These are phyloP conservation scores for Phytophthora palmivora DNA, from an alignment of 352 stramenopile genomes.

Conservation along the genomic window DNA sequence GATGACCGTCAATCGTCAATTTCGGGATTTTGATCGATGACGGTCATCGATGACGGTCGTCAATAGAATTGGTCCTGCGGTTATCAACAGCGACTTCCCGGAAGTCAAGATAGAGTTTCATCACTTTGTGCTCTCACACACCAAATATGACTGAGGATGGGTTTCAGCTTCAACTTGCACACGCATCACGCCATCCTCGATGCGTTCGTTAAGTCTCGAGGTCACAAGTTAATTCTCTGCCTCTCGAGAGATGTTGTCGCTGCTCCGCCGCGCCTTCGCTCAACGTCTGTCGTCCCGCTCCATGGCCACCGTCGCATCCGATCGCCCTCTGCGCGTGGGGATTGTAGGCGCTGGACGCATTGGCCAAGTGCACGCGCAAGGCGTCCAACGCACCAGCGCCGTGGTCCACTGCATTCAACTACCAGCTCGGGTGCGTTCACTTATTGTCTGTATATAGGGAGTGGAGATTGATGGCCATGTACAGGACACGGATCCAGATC, in stretches of 20 bases:
- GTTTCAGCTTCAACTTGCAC: constrained; percentile 32
- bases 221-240: no score
- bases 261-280: constrained; percentile 12
- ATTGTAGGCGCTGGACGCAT: constrained; percentile 80
- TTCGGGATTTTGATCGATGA: no score
- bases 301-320: no score
- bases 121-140: constrained; percentile 13
- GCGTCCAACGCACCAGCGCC: constrained; percentile 55
- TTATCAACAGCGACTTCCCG: no score
- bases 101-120: no score
- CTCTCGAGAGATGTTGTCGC: constrained; percentile 9
- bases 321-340: constrained; percentile 56
- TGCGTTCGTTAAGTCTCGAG: neutral
- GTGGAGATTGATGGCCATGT: constrained; percentile 5
- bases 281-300: no score
- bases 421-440: constrained; percentile 23
- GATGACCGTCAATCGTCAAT: no score
- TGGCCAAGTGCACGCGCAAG: constrained; percentile 62
- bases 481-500: constrained; percentile 31
- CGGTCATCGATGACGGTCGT: no score
- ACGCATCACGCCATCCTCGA: no score
- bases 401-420: constrained; percentile 54
- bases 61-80: no score
- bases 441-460: neutral
- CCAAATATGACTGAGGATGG: constrained; percentile 22